These are phyloP conservation scores for Selaginella moellendorffii DNA, from an alignment of 75 land plant genomes.

Conservation along the genomic window DNA sequence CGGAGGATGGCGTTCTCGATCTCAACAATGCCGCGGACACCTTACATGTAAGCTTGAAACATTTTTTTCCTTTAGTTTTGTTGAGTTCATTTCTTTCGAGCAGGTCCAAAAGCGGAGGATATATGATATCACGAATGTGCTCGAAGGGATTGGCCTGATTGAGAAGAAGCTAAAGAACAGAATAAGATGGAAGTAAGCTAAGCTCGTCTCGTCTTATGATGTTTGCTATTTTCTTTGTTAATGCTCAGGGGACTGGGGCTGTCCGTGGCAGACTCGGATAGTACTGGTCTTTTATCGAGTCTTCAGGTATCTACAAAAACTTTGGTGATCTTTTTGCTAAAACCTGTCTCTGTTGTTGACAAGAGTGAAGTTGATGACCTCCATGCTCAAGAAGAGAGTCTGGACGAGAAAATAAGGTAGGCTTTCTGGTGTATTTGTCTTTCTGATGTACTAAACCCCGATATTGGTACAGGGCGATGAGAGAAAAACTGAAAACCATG, in stretches of 20 bases:
- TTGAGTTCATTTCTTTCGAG: no score
- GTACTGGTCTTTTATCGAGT: no score
- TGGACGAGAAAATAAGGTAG: slow-evolving; percentile 75
- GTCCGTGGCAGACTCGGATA: no score
- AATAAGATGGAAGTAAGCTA: slow-evolving; percentile 66
- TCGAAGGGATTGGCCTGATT: slow-evolving; percentile 75
- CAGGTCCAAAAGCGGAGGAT: slow-evolving; percentile 84
- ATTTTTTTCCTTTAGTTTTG: no score
- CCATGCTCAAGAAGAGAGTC: slow-evolving; percentile 33
- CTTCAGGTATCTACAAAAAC: no score
- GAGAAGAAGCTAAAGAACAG: slow-evolving; percentile 70
- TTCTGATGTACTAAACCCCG: background rate
- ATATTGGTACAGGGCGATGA: slow-evolving; percentile 48
- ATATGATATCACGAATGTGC: slow-evolving; percentile 86
- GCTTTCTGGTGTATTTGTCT: background rate
- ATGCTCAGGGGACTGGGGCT: no score
- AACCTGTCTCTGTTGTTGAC: no score
- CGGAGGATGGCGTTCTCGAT: slow-evolving; percentile 79
- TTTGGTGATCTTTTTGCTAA: no score
- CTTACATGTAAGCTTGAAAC: slow-evolving; percentile 41
- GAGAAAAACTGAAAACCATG: slow-evolving; percentile 49
- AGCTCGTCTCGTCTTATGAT: no score
- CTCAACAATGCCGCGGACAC: slow-evolving; percentile 58
- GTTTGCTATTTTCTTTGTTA: no score
- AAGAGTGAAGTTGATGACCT: slow-evolving; percentile 49